phyloP scores from a whole-genome alignment of 2,329 filamentous ascomycete species.

The Pyricularia sp. region DNA sequence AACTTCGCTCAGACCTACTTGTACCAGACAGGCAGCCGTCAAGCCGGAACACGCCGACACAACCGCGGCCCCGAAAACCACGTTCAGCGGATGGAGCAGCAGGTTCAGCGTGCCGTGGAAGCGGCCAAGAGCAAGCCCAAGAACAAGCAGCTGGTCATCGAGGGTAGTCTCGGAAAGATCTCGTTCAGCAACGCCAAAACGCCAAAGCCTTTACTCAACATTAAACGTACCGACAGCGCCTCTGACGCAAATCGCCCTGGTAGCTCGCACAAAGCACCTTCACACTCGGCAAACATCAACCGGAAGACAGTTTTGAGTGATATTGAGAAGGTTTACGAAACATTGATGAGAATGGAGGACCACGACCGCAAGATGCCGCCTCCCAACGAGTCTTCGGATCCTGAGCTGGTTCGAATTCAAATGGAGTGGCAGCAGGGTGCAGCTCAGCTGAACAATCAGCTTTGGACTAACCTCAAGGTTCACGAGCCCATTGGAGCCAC shows the following conservation, averaged over 20 bases:
- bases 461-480: constrained; percentile 85
- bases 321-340: constrained; percentile 81
- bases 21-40: constrained; percentile 83
- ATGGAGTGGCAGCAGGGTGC: constrained; percentile 70
- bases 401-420: constrained; percentile 62
- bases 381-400: constrained; percentile 51
- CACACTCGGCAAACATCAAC: constrained; percentile 38
- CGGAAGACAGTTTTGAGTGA: constrained; percentile 76
- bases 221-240: constrained; percentile 70
- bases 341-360: constrained; percentile 89
- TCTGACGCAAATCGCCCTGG: constrained; percentile 43
- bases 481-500: constrained; percentile 80
- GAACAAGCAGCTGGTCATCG: constrained; percentile 93
- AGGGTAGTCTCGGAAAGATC: constrained; percentile 94
- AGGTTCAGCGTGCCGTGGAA: constrained; percentile 93
- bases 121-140: constrained; percentile 96
- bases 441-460: constrained; percentile 61
- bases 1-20: constrained; percentile 98
- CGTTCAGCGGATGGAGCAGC: constrained; percentile 98
- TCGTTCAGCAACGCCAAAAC: constrained; percentile 99
- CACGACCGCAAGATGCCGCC: constrained; percentile 72
- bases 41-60: constrained; percentile 65
- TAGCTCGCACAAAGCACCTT: constrained; percentile 32
- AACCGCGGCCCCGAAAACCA: constrained; percentile 82
- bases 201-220: constrained; percentile 86